A percentile compares a stretch with the other conserved stretches of the same genome.
Evolutionary conservation across 2,329 filamentous ascomycete genomes (phyloP).

Genomic region (Endothia cerciana): DNA sequence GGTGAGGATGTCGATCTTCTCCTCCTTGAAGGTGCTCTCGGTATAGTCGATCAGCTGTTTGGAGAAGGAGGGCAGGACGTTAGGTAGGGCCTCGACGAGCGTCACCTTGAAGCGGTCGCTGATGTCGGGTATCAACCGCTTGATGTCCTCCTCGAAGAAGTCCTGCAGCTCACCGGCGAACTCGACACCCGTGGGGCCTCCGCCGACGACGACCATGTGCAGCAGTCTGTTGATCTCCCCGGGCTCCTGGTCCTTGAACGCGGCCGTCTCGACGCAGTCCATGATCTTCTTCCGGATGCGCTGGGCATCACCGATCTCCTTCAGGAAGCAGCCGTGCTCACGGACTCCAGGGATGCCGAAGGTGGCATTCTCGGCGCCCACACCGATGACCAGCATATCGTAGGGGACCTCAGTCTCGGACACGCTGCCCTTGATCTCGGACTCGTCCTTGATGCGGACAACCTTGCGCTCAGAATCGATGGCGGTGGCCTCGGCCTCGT

Average conservation of each 20-base stretch:
- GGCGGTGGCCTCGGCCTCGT: constrained; percentile 95
- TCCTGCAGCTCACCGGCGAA: constrained; percentile 98
- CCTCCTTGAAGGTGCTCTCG: constrained; percentile 98
- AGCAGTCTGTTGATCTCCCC: constrained; percentile 92
- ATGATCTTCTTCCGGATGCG: constrained; percentile 98
- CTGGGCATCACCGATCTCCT: constrained; percentile 97
- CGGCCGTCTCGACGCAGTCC: constrained; percentile 98
- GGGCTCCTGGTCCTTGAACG: constrained; percentile 91
- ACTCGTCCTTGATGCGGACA: constrained; percentile 88
- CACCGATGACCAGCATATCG: constrained; percentile 96
- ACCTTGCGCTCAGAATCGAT: constrained; percentile 91
- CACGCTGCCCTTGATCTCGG: constrained; percentile 84
- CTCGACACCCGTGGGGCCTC: constrained; percentile 95
- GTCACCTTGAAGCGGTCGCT: constrained; percentile 95
- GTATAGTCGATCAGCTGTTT: constrained; percentile 99
- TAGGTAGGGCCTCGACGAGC: constrained; percentile 94
- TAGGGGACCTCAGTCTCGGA: constrained; percentile 89
- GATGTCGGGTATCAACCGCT: constrained; percentile 97
- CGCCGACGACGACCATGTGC: constrained; percentile 96
- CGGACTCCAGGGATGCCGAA: constrained; percentile 96
- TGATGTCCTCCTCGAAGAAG: constrained; percentile 97
- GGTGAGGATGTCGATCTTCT: constrained; percentile 95
- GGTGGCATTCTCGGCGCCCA: constrained; percentile 97
- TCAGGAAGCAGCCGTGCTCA: constrained; percentile 96
- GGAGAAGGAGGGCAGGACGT: constrained; percentile 96